Percentiles rank a stretch among this genome's conserved stretches.
Evolutionary conservation across 176 grass and related monocot species (phyloP).

Genomic region (Oryza meyeriana): DNA sequence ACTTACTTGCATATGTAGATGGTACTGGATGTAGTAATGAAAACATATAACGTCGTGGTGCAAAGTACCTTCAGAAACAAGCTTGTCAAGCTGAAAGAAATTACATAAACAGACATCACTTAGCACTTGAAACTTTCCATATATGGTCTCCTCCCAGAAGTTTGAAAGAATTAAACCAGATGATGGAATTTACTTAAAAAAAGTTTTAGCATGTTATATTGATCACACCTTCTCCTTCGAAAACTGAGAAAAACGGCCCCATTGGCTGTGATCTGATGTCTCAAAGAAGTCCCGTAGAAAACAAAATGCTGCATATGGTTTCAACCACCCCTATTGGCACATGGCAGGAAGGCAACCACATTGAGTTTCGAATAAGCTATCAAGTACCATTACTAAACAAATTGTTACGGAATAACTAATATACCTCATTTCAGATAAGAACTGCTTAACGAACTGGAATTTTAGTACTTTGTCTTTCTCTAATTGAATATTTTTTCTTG

Average conservation of each 20-base stretch:
- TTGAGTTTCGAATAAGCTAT: constrained; percentile 19
- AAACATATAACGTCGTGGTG: constrained; percentile 88
- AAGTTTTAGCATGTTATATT: constrained; percentile 1
- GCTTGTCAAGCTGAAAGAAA: constrained; percentile 81
- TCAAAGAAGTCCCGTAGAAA: constrained; percentile 96
- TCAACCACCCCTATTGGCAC: constrained; percentile 90
- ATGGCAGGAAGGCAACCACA: constrained; percentile 11
- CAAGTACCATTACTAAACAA: constrained; percentile 19
- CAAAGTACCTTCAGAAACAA: constrained; percentile 66
- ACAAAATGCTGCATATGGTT: constrained; percentile 99
- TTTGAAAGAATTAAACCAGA: constrained; percentile 35
- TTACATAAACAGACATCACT: constrained; percentile 17
- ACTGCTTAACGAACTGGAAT: constrained; percentile 79
- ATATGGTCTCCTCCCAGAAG: not conserved
- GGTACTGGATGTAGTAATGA: constrained; percentile 97
- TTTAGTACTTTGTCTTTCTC: constrained; percentile 80
- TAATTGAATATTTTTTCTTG: constrained; percentile 86
- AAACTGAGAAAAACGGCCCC: constrained; percentile 88
- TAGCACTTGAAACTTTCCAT: constrained; percentile 22
- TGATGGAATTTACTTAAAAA: not conserved
- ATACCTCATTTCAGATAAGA: constrained; percentile 96
- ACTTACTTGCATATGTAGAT: constrained; percentile 98
- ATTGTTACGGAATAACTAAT: constrained; percentile 23
- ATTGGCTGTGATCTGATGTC: constrained; percentile 95
- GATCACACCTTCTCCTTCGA: constrained; percentile 79